Percentiles rank a stretch among this genome's conserved stretches.
Conservation (phyloP, 1,284 basidiomycete genomes). For the Rhodotorula sp. region DNA sequence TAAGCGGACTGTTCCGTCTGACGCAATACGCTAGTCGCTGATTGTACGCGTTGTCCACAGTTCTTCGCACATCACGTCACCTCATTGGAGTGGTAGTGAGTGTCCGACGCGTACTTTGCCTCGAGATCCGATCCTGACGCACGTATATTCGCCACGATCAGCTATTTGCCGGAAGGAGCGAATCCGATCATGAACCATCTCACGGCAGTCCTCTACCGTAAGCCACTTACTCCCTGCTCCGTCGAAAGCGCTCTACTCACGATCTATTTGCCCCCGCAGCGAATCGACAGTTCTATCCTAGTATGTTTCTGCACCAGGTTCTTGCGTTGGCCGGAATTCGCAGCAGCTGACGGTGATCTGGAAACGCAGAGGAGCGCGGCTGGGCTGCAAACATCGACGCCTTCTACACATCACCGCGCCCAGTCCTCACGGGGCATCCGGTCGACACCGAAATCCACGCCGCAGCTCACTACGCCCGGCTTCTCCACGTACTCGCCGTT, state of each 20-base stretch:
- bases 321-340: no score
- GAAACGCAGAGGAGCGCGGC: slow-evolving; percentile 10
- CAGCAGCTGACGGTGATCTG: not conserved
- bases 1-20: not conserved
- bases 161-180: not conserved
- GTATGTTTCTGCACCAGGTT: not conserved
- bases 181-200: slow-evolving; percentile 15
- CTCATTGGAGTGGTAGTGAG: slow-evolving; percentile 13
- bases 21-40: no score
- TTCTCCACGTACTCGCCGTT: slow-evolving; percentile 1
- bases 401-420: slow-evolving; percentile 6
- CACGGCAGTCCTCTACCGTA: not conserved
- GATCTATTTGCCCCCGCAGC: not conserved
- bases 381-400: slow-evolving; percentile 12
- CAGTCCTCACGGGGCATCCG: not conserved
- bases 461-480: not conserved
- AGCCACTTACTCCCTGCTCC: not conserved
- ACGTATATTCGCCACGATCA: no score
- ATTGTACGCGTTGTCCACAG: not conserved
- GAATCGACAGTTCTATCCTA: slow-evolving; percentile 16
- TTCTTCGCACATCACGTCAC: slow-evolving; percentile 4
- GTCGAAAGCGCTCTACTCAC: not conserved
- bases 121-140: not conserved
- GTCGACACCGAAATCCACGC: not conserved
- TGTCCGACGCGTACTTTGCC: not conserved